A percentile compares a stretch with the other conserved stretches of the same genome.
phyloP scores from a whole-genome alignment of 2,329 filamentous ascomycete genomes.

The Ophiostoma sp. region DNA sequence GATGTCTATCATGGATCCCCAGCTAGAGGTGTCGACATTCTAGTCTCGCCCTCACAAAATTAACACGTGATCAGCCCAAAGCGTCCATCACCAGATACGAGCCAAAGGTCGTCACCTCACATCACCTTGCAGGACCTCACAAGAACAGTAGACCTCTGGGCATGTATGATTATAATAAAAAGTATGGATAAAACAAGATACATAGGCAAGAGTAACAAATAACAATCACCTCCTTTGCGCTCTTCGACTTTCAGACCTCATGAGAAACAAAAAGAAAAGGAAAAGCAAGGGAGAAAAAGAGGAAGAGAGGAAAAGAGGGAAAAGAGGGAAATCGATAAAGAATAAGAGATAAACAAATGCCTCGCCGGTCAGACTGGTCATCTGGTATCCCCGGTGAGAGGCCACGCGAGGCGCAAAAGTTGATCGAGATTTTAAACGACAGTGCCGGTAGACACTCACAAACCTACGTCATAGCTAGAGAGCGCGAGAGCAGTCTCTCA shows the following conservation, averaged over 20 bases:
- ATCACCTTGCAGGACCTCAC: neutral
- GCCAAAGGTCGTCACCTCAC: neutral
- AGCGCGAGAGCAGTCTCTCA: neutral
- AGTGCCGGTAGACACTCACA: neutral
- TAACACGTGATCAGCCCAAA: neutral
- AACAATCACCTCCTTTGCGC: slow-evolving; percentile 12
- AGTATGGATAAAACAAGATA: slow-evolving; percentile 5
- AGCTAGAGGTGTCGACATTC: too few species aligned
- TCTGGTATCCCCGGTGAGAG: neutral
- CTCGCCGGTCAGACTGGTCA: neutral
- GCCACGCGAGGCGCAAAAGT: neutral
- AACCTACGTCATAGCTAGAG: neutral
- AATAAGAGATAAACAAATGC: neutral
- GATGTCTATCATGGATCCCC: too few species aligned
- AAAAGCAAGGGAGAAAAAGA: neutral
- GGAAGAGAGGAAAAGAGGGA: neutral
- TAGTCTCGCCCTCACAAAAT: neutral
- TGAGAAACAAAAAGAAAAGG: neutral
- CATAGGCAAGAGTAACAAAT: slow-evolving; percentile 5
- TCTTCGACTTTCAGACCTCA: neutral
- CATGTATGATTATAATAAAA: slow-evolving; percentile 2
- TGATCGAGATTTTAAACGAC: neutral
- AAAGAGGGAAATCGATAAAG: neutral
- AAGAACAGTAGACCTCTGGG: neutral
- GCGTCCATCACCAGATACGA: neutral